Percentiles rank a stretch among this genome's conserved stretches.
These are phyloP conservation scores for Trichopus zeylanicus DNA, from an alignment of 116 monocot genomes.

Conservation along the genomic window DNA sequence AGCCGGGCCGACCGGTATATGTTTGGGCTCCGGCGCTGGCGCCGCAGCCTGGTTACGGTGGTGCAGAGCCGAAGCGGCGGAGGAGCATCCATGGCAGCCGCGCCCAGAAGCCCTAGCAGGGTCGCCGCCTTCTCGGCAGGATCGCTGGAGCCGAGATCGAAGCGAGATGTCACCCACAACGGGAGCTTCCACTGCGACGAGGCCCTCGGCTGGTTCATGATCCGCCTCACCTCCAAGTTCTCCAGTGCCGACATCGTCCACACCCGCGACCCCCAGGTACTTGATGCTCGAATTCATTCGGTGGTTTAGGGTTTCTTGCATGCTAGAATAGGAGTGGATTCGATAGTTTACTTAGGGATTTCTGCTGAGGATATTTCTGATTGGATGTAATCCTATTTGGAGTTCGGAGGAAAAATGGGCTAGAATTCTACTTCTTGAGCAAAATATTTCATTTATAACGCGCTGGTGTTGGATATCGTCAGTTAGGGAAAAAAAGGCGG, in stretches of 20 bases:
- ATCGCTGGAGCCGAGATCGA: slow-evolving; percentile 19
- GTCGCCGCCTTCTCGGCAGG: neutral
- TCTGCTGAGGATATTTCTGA: no score
- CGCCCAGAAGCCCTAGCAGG: slow-evolving; percentile 1
- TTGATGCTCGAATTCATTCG: neutral
- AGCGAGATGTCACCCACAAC: slow-evolving; percentile 85
- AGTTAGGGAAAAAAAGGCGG: no score
- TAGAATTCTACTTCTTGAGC: no score
- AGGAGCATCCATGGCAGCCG: neutral
- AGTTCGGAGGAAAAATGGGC: no score
- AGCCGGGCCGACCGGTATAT: neutral
- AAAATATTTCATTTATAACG: no score
- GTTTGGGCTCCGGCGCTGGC: neutral
- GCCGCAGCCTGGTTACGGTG: neutral
- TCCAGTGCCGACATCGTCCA: slow-evolving; percentile 69
- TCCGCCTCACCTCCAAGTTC: slow-evolving; percentile 91
- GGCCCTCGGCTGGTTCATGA: slow-evolving; percentile 96
- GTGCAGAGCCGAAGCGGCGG: neutral
- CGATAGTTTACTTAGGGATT: no score
- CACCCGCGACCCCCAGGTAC: slow-evolving; percentile 59
- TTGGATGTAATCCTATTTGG: no score
- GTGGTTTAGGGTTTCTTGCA: neutral
- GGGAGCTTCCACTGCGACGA: slow-evolving; percentile 99
- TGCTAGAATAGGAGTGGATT: no score
- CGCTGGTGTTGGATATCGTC: no score